These are phyloP conservation scores for Backusella mclennaniae DNA, from an alignment of 192 early-diverging fungal species.

Conservation along the genomic window DNA sequence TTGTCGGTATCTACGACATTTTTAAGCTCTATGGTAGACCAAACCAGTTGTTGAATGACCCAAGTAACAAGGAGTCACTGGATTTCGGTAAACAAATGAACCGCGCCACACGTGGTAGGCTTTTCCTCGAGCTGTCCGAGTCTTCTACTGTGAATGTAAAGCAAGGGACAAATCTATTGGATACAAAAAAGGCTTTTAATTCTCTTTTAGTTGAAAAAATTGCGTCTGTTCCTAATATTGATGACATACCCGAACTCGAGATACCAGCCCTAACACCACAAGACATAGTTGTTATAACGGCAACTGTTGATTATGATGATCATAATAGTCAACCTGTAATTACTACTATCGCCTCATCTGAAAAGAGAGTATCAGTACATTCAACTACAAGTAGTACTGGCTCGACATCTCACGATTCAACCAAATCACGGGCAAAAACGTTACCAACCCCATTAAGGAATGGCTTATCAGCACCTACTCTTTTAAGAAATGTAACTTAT, in stretches of 20 bases:
- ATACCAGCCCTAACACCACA: not conserved
- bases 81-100: constrained; percentile 22
- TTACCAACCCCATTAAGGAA: not conserved
- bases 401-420: not conserved
- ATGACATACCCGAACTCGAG: constrained; percentile 2
- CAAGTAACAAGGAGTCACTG: not conserved
- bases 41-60: constrained; percentile 24
- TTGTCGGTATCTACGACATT: constrained; percentile 38
- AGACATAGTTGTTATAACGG: not conserved
- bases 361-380: not conserved
- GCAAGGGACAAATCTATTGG: not conserved
- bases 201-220: not conserved
- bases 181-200: constrained; percentile 7
- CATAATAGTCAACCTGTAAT: not conserved
- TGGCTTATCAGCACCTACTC: not conserved
- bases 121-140: constrained; percentile 21
- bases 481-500: constrained; percentile 9
- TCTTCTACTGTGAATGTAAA: not conserved
- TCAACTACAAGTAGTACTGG: not conserved
- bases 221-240: not conserved
- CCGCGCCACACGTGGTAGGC: not conserved
- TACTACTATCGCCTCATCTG: not conserved
- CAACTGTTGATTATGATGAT: not conserved
- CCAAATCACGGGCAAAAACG: not conserved
- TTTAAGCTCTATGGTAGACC: constrained; percentile 50